phyloP scores from a whole-genome alignment of 345 rosid species.

The Boechera retrofracta region DNA sequence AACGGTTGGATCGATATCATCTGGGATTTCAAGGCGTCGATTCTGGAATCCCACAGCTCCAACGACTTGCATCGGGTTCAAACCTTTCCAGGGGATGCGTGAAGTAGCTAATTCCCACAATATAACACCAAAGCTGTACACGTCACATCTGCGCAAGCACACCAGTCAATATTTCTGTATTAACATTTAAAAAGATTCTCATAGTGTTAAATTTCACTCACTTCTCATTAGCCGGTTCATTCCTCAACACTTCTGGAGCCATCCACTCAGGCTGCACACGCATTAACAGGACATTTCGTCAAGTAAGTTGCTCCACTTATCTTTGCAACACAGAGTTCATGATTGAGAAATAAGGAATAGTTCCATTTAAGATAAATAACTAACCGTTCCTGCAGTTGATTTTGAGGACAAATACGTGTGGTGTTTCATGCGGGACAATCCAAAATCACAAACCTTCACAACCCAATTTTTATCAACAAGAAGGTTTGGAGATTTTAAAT shows the following conservation, averaged over 20 bases:
- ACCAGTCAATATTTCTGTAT: slow-evolving; percentile 26
- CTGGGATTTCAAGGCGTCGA: slow-evolving; percentile 85
- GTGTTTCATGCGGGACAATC: slow-evolving; percentile 90
- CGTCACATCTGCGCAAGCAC: slow-evolving; percentile 78
- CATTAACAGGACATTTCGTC: slow-evolving; percentile 22
- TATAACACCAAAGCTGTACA: slow-evolving; percentile 97
- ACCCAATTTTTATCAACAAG: slow-evolving; percentile 97
- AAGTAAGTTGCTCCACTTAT: slow-evolving; percentile 6
- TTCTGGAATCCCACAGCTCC: slow-evolving; percentile 99
- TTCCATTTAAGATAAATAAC: slow-evolving; percentile 15
- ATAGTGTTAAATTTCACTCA: slow-evolving; percentile 49
- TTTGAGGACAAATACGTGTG: slow-evolving; percentile 93
- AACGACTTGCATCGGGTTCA: slow-evolving; percentile 99
- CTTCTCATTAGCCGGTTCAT: slow-evolving; percentile 97
- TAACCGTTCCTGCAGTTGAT: slow-evolving; percentile 97
- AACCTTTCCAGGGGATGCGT: slow-evolving; percentile 86
- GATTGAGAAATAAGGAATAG: not conserved
- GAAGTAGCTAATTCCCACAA: slow-evolving; percentile 91
- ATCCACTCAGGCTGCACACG: slow-evolving; percentile 96
- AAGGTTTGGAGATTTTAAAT: slow-evolving; percentile 94
- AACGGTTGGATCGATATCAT: slow-evolving; percentile 66
- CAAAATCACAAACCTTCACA: slow-evolving; percentile 99
- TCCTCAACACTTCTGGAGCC: slow-evolving; percentile 99
- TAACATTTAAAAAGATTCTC: slow-evolving; percentile 7
- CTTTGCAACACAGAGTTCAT: slow-evolving; percentile 23